Conservation (phyloP, 768 basidiomycete species). For the Boletus sp. region DNA sequence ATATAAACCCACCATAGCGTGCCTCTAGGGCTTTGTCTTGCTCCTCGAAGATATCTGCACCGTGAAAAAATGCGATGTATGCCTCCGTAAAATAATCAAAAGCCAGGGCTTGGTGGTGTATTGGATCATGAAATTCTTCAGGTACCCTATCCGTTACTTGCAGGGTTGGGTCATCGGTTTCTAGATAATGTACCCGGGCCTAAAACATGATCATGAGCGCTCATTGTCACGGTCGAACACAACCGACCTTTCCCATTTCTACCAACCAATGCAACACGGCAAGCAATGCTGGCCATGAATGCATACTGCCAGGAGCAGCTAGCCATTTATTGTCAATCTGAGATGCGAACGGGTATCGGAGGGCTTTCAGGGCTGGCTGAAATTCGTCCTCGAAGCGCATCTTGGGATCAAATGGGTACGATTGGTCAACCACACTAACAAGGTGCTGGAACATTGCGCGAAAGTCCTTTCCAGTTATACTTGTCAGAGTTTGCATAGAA, state of each 20-base stretch:
- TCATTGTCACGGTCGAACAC: neutral
- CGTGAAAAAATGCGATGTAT: conserved; percentile 65
- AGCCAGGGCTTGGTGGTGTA: conserved; percentile 74
- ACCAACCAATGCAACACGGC: conserved; percentile 93
- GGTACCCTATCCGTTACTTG: conserved; percentile 60
- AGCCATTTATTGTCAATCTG: conserved; percentile 84
- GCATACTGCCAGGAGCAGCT: conserved; percentile 82
- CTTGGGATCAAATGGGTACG: conserved; percentile 52
- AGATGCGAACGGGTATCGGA: conserved; percentile 79
- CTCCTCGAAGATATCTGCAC: conserved; percentile 64
- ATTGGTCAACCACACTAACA: conserved; percentile 65
- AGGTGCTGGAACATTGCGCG: conserved; percentile 81
- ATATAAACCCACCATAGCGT: conserved; percentile 59
- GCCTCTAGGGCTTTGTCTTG: conserved; percentile 68
- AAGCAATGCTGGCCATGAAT: conserved; percentile 87
- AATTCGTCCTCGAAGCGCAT: conserved; percentile 80
- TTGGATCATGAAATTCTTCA: conserved; percentile 71
- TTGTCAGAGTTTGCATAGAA: conserved; percentile 61
- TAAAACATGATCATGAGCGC: conserved; percentile 6
- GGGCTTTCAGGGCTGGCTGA: conserved; percentile 64
- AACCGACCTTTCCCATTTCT: conserved; percentile 74
- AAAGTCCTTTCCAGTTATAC: conserved; percentile 85
- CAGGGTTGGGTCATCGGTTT: conserved; percentile 64
- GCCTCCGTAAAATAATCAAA: conserved; percentile 69
- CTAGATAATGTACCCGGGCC: conserved; percentile 44